Evolutionary conservation across 2,329 filamentous ascomycete species (phyloP).

Genomic region (Sporothrix pallida): DNA sequence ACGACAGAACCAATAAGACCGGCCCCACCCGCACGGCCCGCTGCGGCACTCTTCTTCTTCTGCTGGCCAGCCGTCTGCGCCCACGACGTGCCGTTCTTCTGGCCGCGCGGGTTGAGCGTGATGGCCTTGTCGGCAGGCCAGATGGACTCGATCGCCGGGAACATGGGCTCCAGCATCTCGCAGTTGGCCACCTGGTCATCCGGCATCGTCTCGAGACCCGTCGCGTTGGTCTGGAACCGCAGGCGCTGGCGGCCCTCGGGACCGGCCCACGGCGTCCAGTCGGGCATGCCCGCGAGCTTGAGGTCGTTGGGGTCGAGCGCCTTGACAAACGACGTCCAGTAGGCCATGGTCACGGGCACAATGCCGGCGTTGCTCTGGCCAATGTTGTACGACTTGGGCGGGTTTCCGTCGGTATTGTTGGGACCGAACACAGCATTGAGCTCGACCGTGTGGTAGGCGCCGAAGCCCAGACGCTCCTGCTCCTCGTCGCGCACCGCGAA

Average conservation of each 20-base stretch:
- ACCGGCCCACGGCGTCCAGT: constrained; percentile 56
- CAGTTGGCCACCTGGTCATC: constrained; percentile 42
- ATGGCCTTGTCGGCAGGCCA: constrained; percentile 34
- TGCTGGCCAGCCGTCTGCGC: constrained; percentile 29
- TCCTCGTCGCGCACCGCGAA: constrained; percentile 69
- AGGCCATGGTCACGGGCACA: constrained; percentile 66
- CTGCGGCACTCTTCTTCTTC: constrained; percentile 23
- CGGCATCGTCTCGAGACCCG: constrained; percentile 51
- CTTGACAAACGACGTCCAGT: constrained; percentile 76
- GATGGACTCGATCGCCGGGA: constrained; percentile 39
- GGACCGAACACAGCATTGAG: constrained; percentile 71
- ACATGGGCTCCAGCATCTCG: constrained; percentile 40
- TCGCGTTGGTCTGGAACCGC: constrained; percentile 51
- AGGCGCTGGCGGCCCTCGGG: constrained; percentile 46
- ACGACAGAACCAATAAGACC: background rate
- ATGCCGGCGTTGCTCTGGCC: constrained; percentile 61
- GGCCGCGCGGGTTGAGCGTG: constrained; percentile 36
- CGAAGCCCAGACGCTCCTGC: constrained; percentile 59
- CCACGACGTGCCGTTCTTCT: constrained; percentile 35
- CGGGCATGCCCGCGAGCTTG: constrained; percentile 49
- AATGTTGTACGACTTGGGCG: constrained; percentile 59
- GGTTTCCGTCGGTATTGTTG: constrained; percentile 54
- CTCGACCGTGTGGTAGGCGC: constrained; percentile 72
- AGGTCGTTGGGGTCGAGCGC: constrained; percentile 68
- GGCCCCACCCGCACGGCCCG: background rate